Conservation (phyloP, 2,329 filamentous ascomycete species). For the Ophidiomyces ophidiicola region DNA sequence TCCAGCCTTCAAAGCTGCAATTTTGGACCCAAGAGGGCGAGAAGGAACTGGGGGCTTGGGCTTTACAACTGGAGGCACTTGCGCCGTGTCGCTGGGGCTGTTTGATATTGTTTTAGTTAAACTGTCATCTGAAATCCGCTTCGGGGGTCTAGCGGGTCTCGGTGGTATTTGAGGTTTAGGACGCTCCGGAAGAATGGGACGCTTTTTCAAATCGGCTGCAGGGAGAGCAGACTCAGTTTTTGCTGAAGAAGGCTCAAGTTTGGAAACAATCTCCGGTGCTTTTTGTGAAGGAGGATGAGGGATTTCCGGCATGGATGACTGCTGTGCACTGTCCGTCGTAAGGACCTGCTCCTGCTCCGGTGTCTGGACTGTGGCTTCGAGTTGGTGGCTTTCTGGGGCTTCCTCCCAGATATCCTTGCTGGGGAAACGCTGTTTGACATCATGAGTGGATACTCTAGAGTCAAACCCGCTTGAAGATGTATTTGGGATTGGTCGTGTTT, state of each 20-base stretch:
- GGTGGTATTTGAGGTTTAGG: constrained; percentile 56
- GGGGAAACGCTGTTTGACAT: constrained; percentile 61
- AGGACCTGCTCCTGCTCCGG: constrained; percentile 29
- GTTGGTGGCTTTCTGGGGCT: constrained; percentile 65
- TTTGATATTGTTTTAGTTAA: constrained; percentile 28
- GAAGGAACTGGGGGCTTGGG: constrained; percentile 74
- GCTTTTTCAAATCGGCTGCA: constrained; percentile 39
- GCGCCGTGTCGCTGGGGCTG: constrained; percentile 26
- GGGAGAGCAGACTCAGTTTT: constrained; percentile 26
- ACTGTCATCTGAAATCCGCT: constrained; percentile 23
- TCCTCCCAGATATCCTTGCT: constrained; percentile 95
- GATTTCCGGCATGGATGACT: constrained; percentile 24
- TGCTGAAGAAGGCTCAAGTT: constrained; percentile 21
- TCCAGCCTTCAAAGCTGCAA: constrained; percentile 77
- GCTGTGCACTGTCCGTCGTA: constrained; percentile 18
- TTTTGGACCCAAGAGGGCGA: constrained; percentile 69
- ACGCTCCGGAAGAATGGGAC: constrained; percentile 44
- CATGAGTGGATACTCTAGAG: constrained; percentile 19
- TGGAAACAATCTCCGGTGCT: constrained; percentile 23
- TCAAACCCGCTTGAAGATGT: constrained; percentile 20
- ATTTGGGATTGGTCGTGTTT: constrained; percentile 22
- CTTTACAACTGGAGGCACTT: constrained; percentile 43
- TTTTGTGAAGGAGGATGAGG: constrained; percentile 26
- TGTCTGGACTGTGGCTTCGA: constrained; percentile 59
- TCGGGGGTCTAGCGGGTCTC: constrained; percentile 46